Evolutionary conservation across 2,329 filamentous ascomycete genomes (phyloP).

Genomic region (Botrytis aclada): DNA sequence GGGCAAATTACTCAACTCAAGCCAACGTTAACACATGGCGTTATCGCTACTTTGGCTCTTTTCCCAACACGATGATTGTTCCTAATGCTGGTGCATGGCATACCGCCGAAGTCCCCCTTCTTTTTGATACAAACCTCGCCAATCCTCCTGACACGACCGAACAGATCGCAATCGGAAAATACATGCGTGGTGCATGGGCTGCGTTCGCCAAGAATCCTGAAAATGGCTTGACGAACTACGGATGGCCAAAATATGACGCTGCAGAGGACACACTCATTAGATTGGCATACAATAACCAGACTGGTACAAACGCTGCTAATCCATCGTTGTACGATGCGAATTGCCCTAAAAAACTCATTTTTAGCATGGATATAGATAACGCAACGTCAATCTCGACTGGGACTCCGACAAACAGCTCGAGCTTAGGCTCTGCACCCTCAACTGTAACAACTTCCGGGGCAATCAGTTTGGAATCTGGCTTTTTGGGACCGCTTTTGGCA

Average conservation of each 20-base stretch:
- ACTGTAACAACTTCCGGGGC: background rate
- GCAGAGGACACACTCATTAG: conserved; percentile 18
- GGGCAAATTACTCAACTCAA: conserved; percentile 32
- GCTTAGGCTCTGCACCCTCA: background rate
- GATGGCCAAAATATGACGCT: conserved; percentile 23
- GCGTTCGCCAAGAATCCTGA: conserved; percentile 42
- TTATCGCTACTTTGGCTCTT: conserved; percentile 41
- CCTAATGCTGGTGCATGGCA: conserved; percentile 40
- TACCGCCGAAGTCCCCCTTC: conserved; percentile 36
- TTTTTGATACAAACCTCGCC: conserved; percentile 34
- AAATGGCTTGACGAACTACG: conserved; percentile 37
- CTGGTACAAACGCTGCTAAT: conserved; percentile 16
- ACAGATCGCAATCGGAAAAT: conserved; percentile 35
- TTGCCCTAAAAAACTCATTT: background rate
- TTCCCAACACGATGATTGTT: conserved; percentile 37
- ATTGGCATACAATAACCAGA: conserved; percentile 21
- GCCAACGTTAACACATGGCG: conserved; percentile 39
- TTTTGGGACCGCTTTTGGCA: background rate
- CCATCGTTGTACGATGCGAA: conserved; percentile 15
- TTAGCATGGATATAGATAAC: too few relatives aligned
- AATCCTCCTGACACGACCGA: conserved; percentile 27
- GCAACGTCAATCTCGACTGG: background rate
- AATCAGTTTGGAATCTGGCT: background rate
- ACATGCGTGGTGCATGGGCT: conserved; percentile 42
- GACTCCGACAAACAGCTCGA: background rate